phyloP scores from a whole-genome alignment of 495 filamentous ascomycete species.

The Trichoderma erinaceum region DNA sequence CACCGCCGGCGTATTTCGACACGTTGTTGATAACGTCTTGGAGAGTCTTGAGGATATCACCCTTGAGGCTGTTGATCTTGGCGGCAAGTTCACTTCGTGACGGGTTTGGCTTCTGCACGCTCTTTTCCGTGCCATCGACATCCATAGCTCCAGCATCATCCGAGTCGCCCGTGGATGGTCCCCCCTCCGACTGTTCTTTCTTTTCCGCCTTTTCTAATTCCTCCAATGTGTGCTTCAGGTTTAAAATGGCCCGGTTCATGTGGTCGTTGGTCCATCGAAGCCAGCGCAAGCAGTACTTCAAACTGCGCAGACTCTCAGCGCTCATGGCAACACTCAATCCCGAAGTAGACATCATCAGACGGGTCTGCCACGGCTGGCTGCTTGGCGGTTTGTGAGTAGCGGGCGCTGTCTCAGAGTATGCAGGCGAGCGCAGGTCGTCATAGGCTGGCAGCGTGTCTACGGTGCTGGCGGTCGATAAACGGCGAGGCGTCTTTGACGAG shows the following conservation, averaged over 20 bases:
- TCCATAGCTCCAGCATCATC: conserved; percentile 22
- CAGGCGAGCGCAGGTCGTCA: conserved; percentile 65
- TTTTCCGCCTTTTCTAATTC: conserved; percentile 57
- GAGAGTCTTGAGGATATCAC: conserved; percentile 69
- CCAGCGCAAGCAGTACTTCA: conserved; percentile 72
- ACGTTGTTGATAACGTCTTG: conserved; percentile 72
- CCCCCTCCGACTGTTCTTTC: conserved; percentile 40
- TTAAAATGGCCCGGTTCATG: conserved; percentile 60
- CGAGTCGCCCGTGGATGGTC: conserved; percentile 12
- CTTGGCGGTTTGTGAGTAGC: conserved; percentile 16
- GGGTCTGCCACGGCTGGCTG: conserved; percentile 58
- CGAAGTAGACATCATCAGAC: conserved; percentile 75
- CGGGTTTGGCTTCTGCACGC: conserved; percentile 24
- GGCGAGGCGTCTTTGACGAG: conserved; percentile 21
- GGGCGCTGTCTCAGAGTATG: conserved; percentile 52
- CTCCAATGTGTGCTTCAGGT: conserved; percentile 63
- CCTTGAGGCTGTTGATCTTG: conserved; percentile 61
- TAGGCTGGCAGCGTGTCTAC: conserved; percentile 72
- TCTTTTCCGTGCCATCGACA: conserved; percentile 22
- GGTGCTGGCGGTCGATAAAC: conserved; percentile 42
- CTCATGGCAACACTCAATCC: conserved; percentile 82
- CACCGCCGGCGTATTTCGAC: conserved; percentile 75
- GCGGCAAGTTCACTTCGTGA: conserved; percentile 39
- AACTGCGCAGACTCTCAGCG: conserved; percentile 67
- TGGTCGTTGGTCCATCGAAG: conserved; percentile 72